Evolutionary conservation across 345 rosid genomes (phyloP).

Genomic region (Firmiana major): DNA sequence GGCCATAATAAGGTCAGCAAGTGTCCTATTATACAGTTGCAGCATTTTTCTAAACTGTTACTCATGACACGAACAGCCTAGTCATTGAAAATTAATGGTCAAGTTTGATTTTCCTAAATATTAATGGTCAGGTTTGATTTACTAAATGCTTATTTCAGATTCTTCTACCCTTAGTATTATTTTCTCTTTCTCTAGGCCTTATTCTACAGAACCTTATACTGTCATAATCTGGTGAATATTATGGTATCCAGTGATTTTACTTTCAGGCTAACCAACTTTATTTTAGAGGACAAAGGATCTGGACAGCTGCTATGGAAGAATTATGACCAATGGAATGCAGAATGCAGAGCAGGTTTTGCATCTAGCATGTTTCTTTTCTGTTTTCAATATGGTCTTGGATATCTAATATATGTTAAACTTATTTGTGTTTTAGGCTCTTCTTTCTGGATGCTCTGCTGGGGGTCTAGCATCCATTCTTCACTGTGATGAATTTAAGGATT

Average conservation of each 20-base stretch:
- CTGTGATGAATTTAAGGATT: conserved; percentile 62
- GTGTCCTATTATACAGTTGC: not conserved
- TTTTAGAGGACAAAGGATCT: conserved; percentile 82
- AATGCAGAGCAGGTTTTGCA: conserved; percentile 63
- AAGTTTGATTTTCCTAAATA: too few relatives aligned
- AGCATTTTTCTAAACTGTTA: not conserved
- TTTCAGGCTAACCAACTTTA: conserved; percentile 47
- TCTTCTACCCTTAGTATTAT: not conserved
- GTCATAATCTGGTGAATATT: not conserved
- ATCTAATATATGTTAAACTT: not conserved
- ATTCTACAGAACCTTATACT: not conserved
- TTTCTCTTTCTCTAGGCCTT: not conserved
- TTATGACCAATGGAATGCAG: conserved; percentile 64
- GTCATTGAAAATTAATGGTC: not conserved
- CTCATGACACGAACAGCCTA: not conserved
- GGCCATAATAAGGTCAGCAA: conserved; percentile 57
- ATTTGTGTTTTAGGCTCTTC: conserved; percentile 57
- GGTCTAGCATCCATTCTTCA: conserved; percentile 83
- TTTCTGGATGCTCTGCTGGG: conserved; percentile 98
- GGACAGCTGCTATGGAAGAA: conserved; percentile 70
- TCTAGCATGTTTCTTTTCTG: conserved; percentile 3
- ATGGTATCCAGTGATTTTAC: not conserved
- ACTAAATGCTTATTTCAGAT: not conserved
- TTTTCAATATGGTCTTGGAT: not conserved
- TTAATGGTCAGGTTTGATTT: not conserved